Conservation (phyloP, 2,329 filamentous ascomycete species). For the Thermoascus crustaceus region DNA sequence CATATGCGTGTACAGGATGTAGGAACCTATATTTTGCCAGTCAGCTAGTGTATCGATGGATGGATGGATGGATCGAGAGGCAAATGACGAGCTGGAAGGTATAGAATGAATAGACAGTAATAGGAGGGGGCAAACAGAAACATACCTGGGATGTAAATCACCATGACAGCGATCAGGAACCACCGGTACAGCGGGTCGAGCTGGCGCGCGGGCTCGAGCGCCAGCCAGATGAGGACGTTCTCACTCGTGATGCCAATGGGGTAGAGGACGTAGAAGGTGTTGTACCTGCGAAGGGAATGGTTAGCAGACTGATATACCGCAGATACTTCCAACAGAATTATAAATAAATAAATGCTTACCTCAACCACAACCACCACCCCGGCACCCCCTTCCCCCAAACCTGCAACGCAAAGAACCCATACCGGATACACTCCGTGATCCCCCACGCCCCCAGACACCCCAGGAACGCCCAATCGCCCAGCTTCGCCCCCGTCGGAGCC, state of each 20-base stretch:
- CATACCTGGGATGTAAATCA: slow-evolving; percentile 72
- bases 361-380: slow-evolving; percentile 62
- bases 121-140: slow-evolving; percentile 12
- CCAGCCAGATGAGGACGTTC: slow-evolving; percentile 67
- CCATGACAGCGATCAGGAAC: slow-evolving; percentile 57
- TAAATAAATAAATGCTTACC: slow-evolving; percentile 39
- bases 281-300: slow-evolving; percentile 49
- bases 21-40: slow-evolving; percentile 48
- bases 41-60: neutral
- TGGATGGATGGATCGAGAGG: neutral
- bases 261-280: slow-evolving; percentile 88
- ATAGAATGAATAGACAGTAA: neutral
- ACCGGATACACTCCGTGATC: slow-evolving; percentile 84
- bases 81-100: too few relatives aligned
- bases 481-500: slow-evolving; percentile 13
- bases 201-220: slow-evolving; percentile 52
- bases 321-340: slow-evolving; percentile 3
- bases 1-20: slow-evolving; percentile 90
- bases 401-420: slow-evolving; percentile 78
- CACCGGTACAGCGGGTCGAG: slow-evolving; percentile 47
- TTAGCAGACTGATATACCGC: slow-evolving; percentile 12
- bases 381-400: slow-evolving; percentile 51
- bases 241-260: slow-evolving; percentile 86
- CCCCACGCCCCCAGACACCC: slow-evolving; percentile 69
- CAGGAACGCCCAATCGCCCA: slow-evolving; percentile 36